Base-by-base conservation (phyloP, 208 protist genomes). In the Trypanosoma lewisi region DNA sequence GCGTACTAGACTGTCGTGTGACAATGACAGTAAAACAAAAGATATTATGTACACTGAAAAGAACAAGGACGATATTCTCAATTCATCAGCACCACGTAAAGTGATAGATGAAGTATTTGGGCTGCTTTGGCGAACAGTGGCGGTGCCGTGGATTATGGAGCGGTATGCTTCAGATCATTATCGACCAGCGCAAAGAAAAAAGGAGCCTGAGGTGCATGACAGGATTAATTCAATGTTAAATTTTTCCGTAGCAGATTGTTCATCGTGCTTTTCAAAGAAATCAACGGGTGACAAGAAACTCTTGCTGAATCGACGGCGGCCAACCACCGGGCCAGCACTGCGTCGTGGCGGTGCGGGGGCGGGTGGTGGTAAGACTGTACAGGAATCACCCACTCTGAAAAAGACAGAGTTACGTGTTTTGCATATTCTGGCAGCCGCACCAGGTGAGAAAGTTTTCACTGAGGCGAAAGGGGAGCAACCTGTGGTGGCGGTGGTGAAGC, bases 111-210 rank as follows among this genome's bases (percentile, higher is more conserved):
- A 12, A n/a, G 27, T 68, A 1, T 74, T 74, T 66, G 33, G 63
- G 56, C 14, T 50, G 1, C 42, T 74, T 28, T 74, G 68, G 68
- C 45, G 45, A 27, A 59, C 45, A n/a, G 52, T 74, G 12, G 68
- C 68, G 6, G 68, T 74, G 34, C 68, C 68, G 34, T 68, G 68
- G 68, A 63, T 74, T 45, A 47, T 55, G 27, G 39, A 64, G 33
- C 68, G 65, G 30, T 30, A 51, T 17, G 37, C 21, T 9, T 21
- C 34, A 2, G 36, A 4, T 14, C 21, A 12, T 14, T 12, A 12
- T 14, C 28, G 52, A 61, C 37, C 39, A 16, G 48, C 28, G 27
- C 47, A n/a, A 2, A 28, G 21, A 12, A 30, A 31, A 23, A 11
- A 45, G 2, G 23, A 56, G n/a, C n/a, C 45, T 19, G 57, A 63